These are phyloP conservation scores for Colletotrichum paranaense DNA, from an alignment of 2,329 filamentous ascomycete species.

Conservation along the genomic window DNA sequence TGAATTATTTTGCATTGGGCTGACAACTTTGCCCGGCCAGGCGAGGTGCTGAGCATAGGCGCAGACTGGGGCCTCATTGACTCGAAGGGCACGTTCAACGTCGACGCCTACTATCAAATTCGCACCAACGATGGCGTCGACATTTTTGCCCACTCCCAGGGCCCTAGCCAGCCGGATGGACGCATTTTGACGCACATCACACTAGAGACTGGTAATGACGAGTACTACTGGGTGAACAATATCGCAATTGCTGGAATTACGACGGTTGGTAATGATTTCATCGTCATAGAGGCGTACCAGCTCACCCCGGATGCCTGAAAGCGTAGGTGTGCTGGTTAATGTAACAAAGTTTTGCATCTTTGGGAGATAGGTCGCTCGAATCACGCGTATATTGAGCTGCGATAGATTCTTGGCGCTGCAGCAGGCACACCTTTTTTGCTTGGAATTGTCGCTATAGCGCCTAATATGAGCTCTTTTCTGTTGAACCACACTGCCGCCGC, in stretches of 20 bases:
- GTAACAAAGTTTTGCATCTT: too few species aligned
- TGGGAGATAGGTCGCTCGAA: too few species aligned
- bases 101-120: not conserved
- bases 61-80: conserved; percentile 17
- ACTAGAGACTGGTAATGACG: not conserved
- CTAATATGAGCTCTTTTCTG: too few species aligned
- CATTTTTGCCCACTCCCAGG: not conserved
- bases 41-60: not conserved
- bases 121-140: conserved; percentile 11
- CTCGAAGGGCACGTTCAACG: not conserved
- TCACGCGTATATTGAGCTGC: too few species aligned
- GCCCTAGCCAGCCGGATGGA: not conserved
- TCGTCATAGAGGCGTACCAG: conserved; percentile 6
- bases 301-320: not conserved
- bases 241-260: not conserved
- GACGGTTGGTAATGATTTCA: not conserved
- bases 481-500: too few species aligned
- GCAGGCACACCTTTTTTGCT: too few species aligned
- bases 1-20: too few species aligned
- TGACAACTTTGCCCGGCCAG: not conserved
- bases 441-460: too few species aligned
- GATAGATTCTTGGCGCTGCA: too few species aligned
- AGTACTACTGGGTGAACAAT: conserved; percentile 19
- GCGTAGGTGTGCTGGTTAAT: too few species aligned
- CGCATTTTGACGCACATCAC: not conserved